Evolutionary conservation across 257 asterid genomes (phyloP), one percentile per base, ranked within the genome.

Genomic region (Coffea eugenioides): DNA sequence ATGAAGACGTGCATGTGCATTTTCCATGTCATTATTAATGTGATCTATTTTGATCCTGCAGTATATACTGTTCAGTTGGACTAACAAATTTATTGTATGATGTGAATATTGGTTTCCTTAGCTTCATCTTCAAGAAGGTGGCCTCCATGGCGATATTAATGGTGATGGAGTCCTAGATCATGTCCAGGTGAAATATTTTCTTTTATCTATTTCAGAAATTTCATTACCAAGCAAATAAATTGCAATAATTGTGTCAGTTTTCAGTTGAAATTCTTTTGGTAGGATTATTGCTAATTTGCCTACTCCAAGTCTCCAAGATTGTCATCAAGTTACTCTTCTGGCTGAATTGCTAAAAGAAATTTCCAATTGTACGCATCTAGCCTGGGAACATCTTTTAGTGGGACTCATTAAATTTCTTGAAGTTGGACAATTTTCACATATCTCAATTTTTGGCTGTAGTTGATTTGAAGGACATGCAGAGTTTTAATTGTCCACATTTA

Each of bases 71-170:
- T 72, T 66, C 59, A 36, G 18, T 62, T 21, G 48, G 25, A 72
- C 75, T 64, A 9, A 70, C 62, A 74, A 77, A 66, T 64, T 51
- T 80, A 77, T 76, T 59, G 2, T 71, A 46, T 77, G 75, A 80
- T 85, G 67, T 86, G 51, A 82, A 52, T 78, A 46, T 62, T 87
- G 77, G 75, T 83, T 78, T 77, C 66, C 84, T 49, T 92, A 96
- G 99, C 94, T 96, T 81, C 99, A 96, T 88, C 99, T 96, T 85
- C 98, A 90, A 90, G 98, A 92, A 87, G 97, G 98, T 77, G 99
- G 99, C 77, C 98, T 96, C 83, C 98, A 96, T 91, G 98, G 97
- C 80, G 98, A 96, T 88, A 87, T 96, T 75, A 96, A 96, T 85
- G 98, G 99, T 62, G 99, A 94, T 80, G 98, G 98, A 48, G 99